Percentiles rank a stretch among this genome's conserved stretches.
phyloP scores from a whole-genome alignment of 1,139 yeast genomes.

The Arxiozyma slooffiae region DNA sequence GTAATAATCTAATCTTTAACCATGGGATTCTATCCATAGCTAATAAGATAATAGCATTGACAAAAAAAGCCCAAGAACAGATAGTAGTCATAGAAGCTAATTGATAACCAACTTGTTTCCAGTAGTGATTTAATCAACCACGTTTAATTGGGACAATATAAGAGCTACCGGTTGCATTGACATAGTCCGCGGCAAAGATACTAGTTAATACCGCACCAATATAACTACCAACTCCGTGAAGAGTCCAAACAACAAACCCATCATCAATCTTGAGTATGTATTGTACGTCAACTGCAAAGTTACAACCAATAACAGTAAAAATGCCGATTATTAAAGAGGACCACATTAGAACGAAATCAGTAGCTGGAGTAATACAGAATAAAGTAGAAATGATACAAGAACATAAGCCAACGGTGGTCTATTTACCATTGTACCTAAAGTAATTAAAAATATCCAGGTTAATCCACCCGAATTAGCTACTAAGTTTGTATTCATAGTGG shows the following conservation, averaged over 20 bases:
- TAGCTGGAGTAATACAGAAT: conserved; percentile 95
- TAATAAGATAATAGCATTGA: conserved; percentile 63
- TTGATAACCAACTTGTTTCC: conserved; percentile 84
- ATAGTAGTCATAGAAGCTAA: conserved; percentile 73
- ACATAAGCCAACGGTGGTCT: conserved; percentile 93
- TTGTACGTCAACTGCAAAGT: conserved; percentile 78
- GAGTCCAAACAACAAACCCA: conserved; percentile 89
- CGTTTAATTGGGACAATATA: conserved; percentile 58
- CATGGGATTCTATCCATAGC: conserved; percentile 73
- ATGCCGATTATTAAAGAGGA: conserved; percentile 77
- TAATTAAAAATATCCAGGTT: conserved; percentile 89
- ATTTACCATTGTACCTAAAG: conserved; percentile 78
- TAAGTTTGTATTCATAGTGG: conserved; percentile 80
- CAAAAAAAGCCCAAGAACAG: conserved; percentile 69
- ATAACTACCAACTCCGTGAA: conserved; percentile 92
- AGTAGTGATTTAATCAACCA: conserved; percentile 93
- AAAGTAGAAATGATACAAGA: conserved; percentile 90
- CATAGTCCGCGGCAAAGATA: conserved; percentile 86
- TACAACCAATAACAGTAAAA: conserved; percentile 68
- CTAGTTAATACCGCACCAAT: conserved; percentile 80
- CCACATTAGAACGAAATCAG: conserved; percentile 90
- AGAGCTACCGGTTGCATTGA: conserved; percentile 63
- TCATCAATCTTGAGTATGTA: conserved; percentile 69
- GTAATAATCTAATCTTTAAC: conserved; percentile 72
- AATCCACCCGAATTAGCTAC: conserved; percentile 91